A percentile compares a stretch with the other conserved stretches of the same genome.
These are phyloP conservation scores for Nemania serpens DNA, from an alignment of 2,329 filamentous ascomycete species.

Conservation along the genomic window DNA sequence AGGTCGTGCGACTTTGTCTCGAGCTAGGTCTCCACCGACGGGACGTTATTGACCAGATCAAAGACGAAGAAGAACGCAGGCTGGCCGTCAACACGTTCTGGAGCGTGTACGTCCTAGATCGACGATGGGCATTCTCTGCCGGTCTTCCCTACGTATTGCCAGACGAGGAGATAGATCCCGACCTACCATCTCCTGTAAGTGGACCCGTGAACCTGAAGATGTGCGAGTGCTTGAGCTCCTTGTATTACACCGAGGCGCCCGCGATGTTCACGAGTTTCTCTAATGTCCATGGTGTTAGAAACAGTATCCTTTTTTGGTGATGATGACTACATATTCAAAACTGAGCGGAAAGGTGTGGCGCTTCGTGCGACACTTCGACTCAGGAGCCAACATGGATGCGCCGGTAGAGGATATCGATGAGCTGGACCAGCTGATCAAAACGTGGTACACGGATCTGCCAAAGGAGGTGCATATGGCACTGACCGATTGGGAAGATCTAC, in stretches of 20 bases:
- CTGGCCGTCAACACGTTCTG: conserved; percentile 78
- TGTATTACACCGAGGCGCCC: neutral
- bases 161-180: conserved; percentile 82
- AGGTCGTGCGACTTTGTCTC: conserved; percentile 78
- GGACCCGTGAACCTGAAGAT: neutral
- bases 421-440: conserved; percentile 80
- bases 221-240: neutral
- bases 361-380: conserved; percentile 72
- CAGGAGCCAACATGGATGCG: conserved; percentile 63
- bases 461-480: conserved; percentile 55
- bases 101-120: conserved; percentile 83
- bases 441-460: conserved; percentile 82
- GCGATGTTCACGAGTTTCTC: conserved; percentile 10
- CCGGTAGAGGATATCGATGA: conserved; percentile 76
- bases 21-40: conserved; percentile 83
- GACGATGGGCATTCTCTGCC: conserved; percentile 87
- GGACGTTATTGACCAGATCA: conserved; percentile 72
- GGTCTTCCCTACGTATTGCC: conserved; percentile 85
- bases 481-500: conserved; percentile 60
- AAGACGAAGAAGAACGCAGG: conserved; percentile 69
- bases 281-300: conserved; percentile 46
- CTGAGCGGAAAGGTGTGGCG: conserved; percentile 88
- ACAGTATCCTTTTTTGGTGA: conserved; percentile 71
- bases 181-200: conserved; percentile 77
- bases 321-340: conserved; percentile 83